Evolutionary conservation across 306 rosid genomes (phyloP), one percentile per base, ranked within the genome.

Genomic region (Cucurbita ficifolia): DNA sequence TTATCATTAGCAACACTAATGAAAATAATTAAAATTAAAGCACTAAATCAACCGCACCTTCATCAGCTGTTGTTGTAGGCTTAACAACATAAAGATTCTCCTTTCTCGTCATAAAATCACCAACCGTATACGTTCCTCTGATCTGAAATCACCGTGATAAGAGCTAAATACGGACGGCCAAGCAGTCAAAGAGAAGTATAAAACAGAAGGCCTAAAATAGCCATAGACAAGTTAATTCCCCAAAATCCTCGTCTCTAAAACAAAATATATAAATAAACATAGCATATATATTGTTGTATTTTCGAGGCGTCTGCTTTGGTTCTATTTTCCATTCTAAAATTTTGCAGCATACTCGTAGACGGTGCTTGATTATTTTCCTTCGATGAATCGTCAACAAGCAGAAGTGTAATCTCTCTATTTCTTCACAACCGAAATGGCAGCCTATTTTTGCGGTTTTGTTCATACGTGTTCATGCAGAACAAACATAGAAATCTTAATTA

Each of bases 91-190:
- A 84, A 51, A 94, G 81, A 56, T 78, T 12, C 29, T 86, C 87
- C 82, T 69, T 94, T 61, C 77, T 85, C 12, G 99, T 89, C 99
- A 94, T 94, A 84, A 94, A 89, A 79, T 94, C 97, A 10, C 95
- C 88, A 82, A 94, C 96, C 0, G 79, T 87, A 50, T 83, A 88
- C 57, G 79, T 72, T 78, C 85, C 88, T 79, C 79, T 76, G 40
- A 85, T 79, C 97, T 88, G 83, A 83, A 72, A 7, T 29, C 49
- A 38, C 29, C 76, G 63, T 16, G 35, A 12, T 3, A 68, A 64
- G 36, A 6, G 35, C 46, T 0, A 60, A 13, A 67, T 13, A 36
- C 2, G 19, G 19, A 75, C 22, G 8, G 4, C 35, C 19, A 51
- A 46, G 53, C 64, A 45, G 9, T 17, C 38, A 29, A 51, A 19